A percentile compares a stretch with the other conserved stretches of the same genome.
Evolutionary conservation across 2,329 filamentous ascomycete genomes (phyloP).

Genomic region (Alternaria arbusti): DNA sequence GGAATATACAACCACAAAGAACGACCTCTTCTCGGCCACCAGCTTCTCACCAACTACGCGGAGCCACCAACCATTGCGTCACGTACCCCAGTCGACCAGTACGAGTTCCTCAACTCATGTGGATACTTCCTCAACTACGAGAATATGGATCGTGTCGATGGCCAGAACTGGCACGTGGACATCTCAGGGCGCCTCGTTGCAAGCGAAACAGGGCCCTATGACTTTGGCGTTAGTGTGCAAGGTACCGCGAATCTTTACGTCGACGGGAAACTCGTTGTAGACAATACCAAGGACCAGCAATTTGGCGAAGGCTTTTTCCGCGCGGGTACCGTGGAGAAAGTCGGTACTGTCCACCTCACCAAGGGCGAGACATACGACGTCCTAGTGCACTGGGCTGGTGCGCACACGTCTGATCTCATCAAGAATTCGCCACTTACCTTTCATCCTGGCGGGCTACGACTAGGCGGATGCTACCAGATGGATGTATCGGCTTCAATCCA

Average conservation of each 20-base stretch:
- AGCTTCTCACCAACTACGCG: background rate
- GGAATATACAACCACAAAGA: background rate
- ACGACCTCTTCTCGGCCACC: background rate
- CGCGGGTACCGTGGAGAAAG: slow-evolving; percentile 67
- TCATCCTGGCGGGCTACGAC: slow-evolving; percentile 62
- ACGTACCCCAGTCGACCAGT: background rate
- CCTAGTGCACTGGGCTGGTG: slow-evolving; percentile 5
- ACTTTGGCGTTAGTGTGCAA: slow-evolving; percentile 16
- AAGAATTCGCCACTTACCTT: background rate
- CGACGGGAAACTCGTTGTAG: slow-evolving; percentile 45
- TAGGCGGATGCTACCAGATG: slow-evolving; percentile 64
- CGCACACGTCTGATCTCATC: background rate
- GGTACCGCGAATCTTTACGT: slow-evolving; percentile 44
- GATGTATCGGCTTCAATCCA: slow-evolving; percentile 45
- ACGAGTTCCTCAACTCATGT: slow-evolving; percentile 5
- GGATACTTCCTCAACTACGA: background rate
- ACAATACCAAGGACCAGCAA: slow-evolving; percentile 56
- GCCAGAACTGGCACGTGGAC: background rate
- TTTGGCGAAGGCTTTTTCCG: slow-evolving; percentile 62
- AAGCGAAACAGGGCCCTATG: slow-evolving; percentile 8
- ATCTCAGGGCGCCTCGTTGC: slow-evolving; percentile 17
- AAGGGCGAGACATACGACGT: slow-evolving; percentile 60
- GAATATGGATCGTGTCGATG: background rate
- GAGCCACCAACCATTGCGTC: background rate
- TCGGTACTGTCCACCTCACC: slow-evolving; percentile 61